These are phyloP conservation scores for Dysphania ambrosioides DNA, from an alignment of 148 eudicot species.

Conservation along the genomic window DNA sequence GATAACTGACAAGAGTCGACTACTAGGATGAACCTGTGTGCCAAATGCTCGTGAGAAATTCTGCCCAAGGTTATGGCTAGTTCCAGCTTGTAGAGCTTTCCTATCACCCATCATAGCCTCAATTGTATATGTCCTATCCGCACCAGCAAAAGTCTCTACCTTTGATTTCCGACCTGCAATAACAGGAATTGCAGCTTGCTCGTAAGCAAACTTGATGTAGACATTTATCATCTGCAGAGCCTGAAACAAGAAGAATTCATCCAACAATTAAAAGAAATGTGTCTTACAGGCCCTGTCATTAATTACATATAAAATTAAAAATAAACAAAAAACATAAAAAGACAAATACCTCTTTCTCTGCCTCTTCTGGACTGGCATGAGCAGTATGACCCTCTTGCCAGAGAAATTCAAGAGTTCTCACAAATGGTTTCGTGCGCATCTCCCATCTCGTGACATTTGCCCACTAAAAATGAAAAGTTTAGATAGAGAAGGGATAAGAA, in stretches of 20 bases:
- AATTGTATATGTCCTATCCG: constrained; percentile 82
- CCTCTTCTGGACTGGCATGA: constrained; percentile 92
- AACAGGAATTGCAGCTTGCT: constrained; percentile 98
- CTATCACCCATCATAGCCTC: constrained; percentile 99
- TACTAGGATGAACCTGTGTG: constrained; percentile 54
- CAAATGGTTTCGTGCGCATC: constrained; percentile 97
- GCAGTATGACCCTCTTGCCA: constrained; percentile 99
- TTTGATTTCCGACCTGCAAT: constrained; percentile 93
- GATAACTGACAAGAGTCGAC: background rate
- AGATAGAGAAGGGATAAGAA: background rate
- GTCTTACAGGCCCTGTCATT: background rate
- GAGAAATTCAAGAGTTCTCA: constrained; percentile 96
- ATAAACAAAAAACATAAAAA: background rate
- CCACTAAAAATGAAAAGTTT: constrained; percentile 53
- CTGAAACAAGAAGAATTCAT: constrained; percentile 48
- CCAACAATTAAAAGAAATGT: constrained; percentile 10
- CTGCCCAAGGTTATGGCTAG: constrained; percentile 99
- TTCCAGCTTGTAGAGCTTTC: constrained; percentile 98
- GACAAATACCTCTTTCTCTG: constrained; percentile 78
- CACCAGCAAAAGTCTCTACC: constrained; percentile 98
- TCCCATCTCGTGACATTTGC: constrained; percentile 99
- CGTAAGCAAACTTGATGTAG: constrained; percentile 87
- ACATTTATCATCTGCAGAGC: constrained; percentile 93
- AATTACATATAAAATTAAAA: background rate
- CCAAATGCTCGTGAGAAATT: constrained; percentile 97